Evolutionary conservation across 2,329 filamentous ascomycete genomes (phyloP).

Genomic region (Aureobasidium mangrovei): DNA sequence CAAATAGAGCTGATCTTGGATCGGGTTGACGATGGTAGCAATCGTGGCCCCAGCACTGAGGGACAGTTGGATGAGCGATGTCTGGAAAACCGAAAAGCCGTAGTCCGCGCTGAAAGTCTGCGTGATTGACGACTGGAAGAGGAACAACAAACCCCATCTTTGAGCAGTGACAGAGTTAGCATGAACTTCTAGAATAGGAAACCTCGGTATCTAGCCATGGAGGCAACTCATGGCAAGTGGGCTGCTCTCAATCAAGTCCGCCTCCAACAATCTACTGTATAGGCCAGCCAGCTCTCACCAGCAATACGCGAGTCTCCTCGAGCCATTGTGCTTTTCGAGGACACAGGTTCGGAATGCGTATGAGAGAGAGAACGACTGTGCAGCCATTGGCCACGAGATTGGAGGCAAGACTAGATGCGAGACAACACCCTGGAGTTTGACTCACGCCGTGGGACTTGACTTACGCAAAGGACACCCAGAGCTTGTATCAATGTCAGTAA

Average conservation of each 20-base stretch:
- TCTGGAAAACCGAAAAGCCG: constrained; percentile 29
- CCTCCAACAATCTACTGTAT: too few species aligned
- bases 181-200: not conserved
- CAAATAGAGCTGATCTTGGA: constrained; percentile 32
- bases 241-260: too few species aligned
- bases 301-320: too few species aligned
- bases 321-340: too few species aligned
- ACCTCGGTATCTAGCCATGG: too few species aligned
- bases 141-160: constrained; percentile 34
- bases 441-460: constrained; percentile 19
- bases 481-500: constrained; percentile 15
- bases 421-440: too few species aligned
- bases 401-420: too few species aligned
- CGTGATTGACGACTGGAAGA: constrained; percentile 37
- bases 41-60: constrained; percentile 34
- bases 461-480: constrained; percentile 34
- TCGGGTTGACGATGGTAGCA: constrained; percentile 29
- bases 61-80: constrained; percentile 34
- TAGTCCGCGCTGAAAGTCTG: constrained; percentile 32
- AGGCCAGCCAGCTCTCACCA: too few species aligned
- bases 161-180: not conserved
- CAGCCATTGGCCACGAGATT: constrained; percentile 14
- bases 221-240: too few species aligned
- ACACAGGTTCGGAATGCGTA: too few species aligned
- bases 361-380: too few species aligned